A percentile compares a stretch with the other conserved stretches of the same genome.
phyloP scores from a whole-genome alignment of 2,329 filamentous ascomycete genomes.

The Cladosporium halotolerans region DNA sequence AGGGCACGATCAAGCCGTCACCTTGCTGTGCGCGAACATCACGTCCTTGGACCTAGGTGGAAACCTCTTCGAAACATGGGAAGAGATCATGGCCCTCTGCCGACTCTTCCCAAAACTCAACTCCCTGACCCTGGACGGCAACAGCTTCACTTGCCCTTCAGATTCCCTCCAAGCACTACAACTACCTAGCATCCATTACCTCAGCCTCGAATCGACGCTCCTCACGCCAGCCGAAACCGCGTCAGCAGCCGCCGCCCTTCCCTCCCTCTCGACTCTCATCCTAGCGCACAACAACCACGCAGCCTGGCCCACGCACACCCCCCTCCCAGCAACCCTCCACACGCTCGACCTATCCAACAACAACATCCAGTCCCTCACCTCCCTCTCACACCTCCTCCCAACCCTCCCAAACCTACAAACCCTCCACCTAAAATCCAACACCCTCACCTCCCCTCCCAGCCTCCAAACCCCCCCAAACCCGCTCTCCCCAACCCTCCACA shows the following conservation, averaged over 20 bases:
- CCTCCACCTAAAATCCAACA: slow-evolving; percentile 67
- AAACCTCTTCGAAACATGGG: slow-evolving; percentile 67
- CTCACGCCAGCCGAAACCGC: slow-evolving; percentile 34
- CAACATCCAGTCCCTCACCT: slow-evolving; percentile 53
- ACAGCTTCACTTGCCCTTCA: slow-evolving; percentile 51
- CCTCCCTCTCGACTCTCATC: slow-evolving; percentile 48
- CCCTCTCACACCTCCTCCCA: slow-evolving; percentile 58
- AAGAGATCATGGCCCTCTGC: slow-evolving; percentile 65
- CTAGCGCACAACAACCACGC: slow-evolving; percentile 34
- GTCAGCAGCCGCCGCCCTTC: slow-evolving; percentile 46
- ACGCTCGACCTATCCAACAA: slow-evolving; percentile 69
- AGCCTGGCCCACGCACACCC: slow-evolving; percentile 24
- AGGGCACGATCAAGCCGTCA: slow-evolving; percentile 43
- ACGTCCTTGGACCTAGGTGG: slow-evolving; percentile 77
- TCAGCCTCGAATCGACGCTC: slow-evolving; percentile 46
- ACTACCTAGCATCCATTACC: slow-evolving; percentile 13
- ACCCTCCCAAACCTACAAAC: slow-evolving; percentile 48
- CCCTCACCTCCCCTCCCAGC: slow-evolving; percentile 43
- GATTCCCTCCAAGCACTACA: not conserved
- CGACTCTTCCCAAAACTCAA: slow-evolving; percentile 59
- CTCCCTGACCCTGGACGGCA: slow-evolving; percentile 45
- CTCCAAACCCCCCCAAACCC: slow-evolving; percentile 32
- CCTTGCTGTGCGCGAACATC: slow-evolving; percentile 50
- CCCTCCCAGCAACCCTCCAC: slow-evolving; percentile 50
- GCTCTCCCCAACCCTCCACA: slow-evolving; percentile 30